Conservation (phyloP, 208 protist genomes). For the Leishmania lainsoni region DNA sequence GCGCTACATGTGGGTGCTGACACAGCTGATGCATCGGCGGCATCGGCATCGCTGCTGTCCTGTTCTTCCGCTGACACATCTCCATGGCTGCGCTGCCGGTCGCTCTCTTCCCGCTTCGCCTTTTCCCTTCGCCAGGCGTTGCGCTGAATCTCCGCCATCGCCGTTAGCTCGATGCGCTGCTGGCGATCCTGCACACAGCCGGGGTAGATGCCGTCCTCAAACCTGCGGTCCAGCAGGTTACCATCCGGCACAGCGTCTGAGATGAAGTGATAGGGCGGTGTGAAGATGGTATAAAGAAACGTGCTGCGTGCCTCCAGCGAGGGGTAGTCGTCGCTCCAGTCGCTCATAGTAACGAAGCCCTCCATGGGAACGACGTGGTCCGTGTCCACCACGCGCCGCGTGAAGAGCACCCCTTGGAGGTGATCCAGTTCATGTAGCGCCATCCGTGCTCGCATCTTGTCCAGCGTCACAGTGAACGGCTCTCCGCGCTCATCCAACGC, state of each 20-base stretch:
- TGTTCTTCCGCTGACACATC: not conserved
- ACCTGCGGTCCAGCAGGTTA: constrained; percentile 87
- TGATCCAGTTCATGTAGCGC: constrained; percentile 88
- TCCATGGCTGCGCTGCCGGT: not conserved
- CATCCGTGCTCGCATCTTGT: constrained; percentile 81
- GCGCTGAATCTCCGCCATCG: constrained; percentile 60
- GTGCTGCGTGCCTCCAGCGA: constrained; percentile 90
- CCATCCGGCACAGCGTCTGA: constrained; percentile 66
- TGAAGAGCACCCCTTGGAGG: constrained; percentile 84
- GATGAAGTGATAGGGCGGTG: constrained; percentile 76
- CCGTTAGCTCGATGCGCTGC: constrained; percentile 70
- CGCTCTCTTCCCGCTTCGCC: constrained; percentile 11
- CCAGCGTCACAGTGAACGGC: constrained; percentile 46
- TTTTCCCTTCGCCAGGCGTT: constrained; percentile 50
- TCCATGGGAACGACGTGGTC: constrained; percentile 89
- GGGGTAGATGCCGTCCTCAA: constrained; percentile 89
- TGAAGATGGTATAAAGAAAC: constrained; percentile 88
- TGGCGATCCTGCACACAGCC: constrained; percentile 75
- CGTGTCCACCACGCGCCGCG: constrained; percentile 79
- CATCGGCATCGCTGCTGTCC: not conserved
- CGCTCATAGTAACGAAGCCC: constrained; percentile 86
- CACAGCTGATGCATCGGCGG: not conserved
- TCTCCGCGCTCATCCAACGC: constrained; percentile 51
- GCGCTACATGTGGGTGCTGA: not conserved
- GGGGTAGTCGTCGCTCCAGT: constrained; percentile 91